Percentiles rank a stretch among this genome's conserved stretches.
These are phyloP conservation scores for Cryphonectria parasitica DNA, from an alignment of 2,329 filamentous ascomycete species.

Conservation along the genomic window DNA sequence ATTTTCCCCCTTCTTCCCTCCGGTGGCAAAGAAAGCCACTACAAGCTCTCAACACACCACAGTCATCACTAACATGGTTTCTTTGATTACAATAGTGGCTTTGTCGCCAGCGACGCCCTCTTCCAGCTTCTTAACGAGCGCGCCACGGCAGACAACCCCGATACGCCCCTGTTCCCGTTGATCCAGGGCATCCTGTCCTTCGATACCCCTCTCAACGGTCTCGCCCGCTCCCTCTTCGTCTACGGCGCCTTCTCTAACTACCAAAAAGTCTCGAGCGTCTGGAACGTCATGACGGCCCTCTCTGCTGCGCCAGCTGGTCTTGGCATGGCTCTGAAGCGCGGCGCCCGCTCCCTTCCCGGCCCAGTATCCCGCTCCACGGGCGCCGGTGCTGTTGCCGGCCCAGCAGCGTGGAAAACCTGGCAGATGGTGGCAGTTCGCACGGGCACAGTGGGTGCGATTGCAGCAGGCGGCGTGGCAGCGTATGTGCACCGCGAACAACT, in stretches of 20 bases:
- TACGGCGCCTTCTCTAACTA: slow-evolving; percentile 65
- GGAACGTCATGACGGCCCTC: slow-evolving; percentile 60
- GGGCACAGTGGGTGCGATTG: slow-evolving; percentile 79
- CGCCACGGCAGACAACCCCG: slow-evolving; percentile 36
- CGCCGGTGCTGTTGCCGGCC: slow-evolving; percentile 32
- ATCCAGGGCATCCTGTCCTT: slow-evolving; percentile 82
- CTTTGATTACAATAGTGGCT: slow-evolving; percentile 57
- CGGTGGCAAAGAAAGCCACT: slow-evolving; percentile 8
- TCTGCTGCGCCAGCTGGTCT: slow-evolving; percentile 53
- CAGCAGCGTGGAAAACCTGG: slow-evolving; percentile 56
- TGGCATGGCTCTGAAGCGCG: slow-evolving; percentile 43
- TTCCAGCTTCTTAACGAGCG: slow-evolving; percentile 71
- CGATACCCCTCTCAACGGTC: slow-evolving; percentile 81
- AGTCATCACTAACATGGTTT: background rate
- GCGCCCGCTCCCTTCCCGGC: slow-evolving; percentile 30
- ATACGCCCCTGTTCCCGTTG: slow-evolving; percentile 68
- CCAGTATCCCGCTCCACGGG: slow-evolving; percentile 28
- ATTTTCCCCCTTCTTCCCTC: too few relatives aligned
- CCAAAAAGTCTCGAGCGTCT: slow-evolving; percentile 58
- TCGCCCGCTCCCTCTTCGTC: slow-evolving; percentile 62
- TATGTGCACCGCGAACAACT: slow-evolving; percentile 79
- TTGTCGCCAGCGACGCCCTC: slow-evolving; percentile 82
- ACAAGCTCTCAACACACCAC: background rate
- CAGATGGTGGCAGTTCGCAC: slow-evolving; percentile 75
- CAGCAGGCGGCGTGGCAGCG: slow-evolving; percentile 78